These are phyloP conservation scores for Cercospora nicotianae DNA, from an alignment of 2,329 filamentous ascomycete genomes.

Conservation along the genomic window DNA sequence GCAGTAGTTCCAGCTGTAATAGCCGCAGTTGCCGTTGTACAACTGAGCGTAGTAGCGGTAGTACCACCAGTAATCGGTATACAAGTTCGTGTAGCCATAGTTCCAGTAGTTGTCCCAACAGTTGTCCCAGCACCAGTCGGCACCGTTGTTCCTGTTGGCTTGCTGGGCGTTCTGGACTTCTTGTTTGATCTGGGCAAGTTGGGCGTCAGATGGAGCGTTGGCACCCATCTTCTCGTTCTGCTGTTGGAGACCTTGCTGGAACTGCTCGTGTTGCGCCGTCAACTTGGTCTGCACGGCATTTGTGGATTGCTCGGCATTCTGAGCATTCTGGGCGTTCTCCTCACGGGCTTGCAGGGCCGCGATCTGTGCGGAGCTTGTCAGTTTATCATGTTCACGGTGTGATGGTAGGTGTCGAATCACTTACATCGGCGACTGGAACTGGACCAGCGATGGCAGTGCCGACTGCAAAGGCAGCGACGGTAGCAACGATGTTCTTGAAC, in stretches of 20 bases:
- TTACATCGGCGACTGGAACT: slow-evolving; percentile 1
- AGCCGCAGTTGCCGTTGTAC: not conserved
- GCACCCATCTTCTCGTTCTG: not conserved
- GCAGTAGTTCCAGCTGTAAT: not conserved
- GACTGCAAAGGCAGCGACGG: slow-evolving; percentile 13
- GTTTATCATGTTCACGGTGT: not conserved
- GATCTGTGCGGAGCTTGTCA: not conserved
- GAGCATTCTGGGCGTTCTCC: not conserved
- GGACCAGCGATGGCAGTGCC: slow-evolving; percentile 10
- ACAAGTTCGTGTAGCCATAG: not conserved
- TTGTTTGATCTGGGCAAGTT: not conserved
- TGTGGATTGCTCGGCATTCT: not conserved
- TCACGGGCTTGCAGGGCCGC: not conserved
- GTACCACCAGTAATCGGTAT: not conserved
- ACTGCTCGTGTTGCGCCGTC: not conserved
- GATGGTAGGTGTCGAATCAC: not conserved
- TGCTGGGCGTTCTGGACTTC: not conserved
- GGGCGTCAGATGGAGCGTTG: not conserved
- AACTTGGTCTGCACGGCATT: not conserved
- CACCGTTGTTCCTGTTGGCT: not conserved
- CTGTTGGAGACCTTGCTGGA: not conserved
- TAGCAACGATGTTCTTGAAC: slow-evolving; percentile 12
- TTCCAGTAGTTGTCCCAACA: not conserved
- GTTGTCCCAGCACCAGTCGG: not conserved
- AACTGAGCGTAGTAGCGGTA: not conserved